phyloP scores from a whole-genome alignment of 1,139 yeast species.

The Debaryomycetaceae sp. region DNA sequence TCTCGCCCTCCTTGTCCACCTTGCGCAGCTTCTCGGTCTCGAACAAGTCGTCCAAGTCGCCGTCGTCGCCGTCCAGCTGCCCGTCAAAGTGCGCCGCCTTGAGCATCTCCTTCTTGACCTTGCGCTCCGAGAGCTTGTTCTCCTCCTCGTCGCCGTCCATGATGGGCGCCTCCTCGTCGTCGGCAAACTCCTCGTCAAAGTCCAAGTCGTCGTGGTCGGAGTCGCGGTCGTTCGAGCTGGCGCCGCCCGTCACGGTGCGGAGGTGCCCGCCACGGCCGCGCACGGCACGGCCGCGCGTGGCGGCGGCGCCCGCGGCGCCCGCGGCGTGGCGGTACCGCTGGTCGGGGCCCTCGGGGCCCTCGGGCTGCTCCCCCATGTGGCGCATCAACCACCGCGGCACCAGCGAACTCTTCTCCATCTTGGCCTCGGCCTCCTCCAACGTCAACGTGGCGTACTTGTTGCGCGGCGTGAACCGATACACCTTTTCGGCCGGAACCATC shows the following conservation, averaged over 20 bases:
- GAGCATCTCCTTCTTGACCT: constrained; percentile 87
- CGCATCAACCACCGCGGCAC: constrained; percentile 97
- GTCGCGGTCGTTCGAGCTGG: constrained; percentile 48
- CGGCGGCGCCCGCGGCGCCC: constrained; percentile 21
- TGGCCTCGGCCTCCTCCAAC: constrained; percentile 92
- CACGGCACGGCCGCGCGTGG: constrained; percentile 21
- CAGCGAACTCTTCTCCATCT: constrained; percentile 76
- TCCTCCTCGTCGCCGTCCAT: constrained; percentile 97
- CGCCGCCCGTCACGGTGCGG: constrained; percentile 58
- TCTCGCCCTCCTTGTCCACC: constrained; percentile 89
- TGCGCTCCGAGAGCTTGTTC: constrained; percentile 80
- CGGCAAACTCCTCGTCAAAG: constrained; percentile 95
- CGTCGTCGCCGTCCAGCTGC: constrained; percentile 53
- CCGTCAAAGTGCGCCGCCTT: constrained; percentile 75
- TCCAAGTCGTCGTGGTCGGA: constrained; percentile 91
- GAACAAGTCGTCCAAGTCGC: constrained; percentile 58
- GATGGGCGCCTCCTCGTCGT: constrained; percentile 97
- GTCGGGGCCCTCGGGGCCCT: constrained; percentile 38
- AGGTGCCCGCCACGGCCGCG: constrained; percentile 29
- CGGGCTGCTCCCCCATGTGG: constrained; percentile 65
- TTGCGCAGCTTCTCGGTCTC: constrained; percentile 61
- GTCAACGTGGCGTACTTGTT: constrained; percentile 92
- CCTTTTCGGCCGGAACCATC: constrained; percentile 92
- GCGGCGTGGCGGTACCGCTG: constrained; percentile 38
- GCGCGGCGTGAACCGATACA: constrained; percentile 88